These are phyloP conservation scores for Fusarium sp. DNA, from an alignment of 2,329 filamentous ascomycete species.

Conservation along the genomic window DNA sequence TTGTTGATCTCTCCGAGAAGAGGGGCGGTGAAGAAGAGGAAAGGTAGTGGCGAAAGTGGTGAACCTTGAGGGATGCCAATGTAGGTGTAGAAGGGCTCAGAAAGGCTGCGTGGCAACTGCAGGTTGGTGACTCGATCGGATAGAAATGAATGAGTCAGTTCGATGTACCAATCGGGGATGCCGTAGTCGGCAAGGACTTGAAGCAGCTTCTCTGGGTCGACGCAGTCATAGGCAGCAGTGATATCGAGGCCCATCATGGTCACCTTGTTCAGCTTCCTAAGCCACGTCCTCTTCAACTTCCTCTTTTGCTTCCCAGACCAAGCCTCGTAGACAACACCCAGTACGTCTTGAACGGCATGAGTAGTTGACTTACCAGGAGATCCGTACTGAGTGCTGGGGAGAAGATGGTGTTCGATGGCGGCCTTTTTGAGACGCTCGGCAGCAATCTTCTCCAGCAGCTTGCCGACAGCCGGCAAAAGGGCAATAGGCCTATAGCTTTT, in stretches of 20 bases:
- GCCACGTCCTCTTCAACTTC: background rate
- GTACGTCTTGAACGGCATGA: background rate
- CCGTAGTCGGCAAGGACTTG: background rate
- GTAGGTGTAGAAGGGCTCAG: slow-evolving; percentile 3
- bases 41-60: slow-evolving; percentile 13
- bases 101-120: background rate
- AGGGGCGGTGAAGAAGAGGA: slow-evolving; percentile 19
- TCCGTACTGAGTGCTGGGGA: slow-evolving; percentile 15
- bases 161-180: slow-evolving; percentile 11
- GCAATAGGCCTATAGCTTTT: slow-evolving; percentile 19
- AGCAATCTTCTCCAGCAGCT: slow-evolving; percentile 7
- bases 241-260: slow-evolving; percentile 17
- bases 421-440: slow-evolving; percentile 3
- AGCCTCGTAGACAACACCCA: background rate
- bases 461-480: slow-evolving; percentile 3
- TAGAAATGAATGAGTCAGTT: slow-evolving; percentile 11
- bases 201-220: background rate
- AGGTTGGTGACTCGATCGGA: slow-evolving; percentile 1
- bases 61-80: slow-evolving; percentile 27
- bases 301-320: background rate
- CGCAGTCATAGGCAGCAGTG: slow-evolving; percentile 9
- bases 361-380: slow-evolving; percentile 5
- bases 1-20: background rate
- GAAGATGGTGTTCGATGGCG: background rate
- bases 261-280: background rate